These are phyloP conservation scores for Marasmius sp. DNA, from an alignment of 1,284 basidiomycete genomes.

Conservation along the genomic window DNA sequence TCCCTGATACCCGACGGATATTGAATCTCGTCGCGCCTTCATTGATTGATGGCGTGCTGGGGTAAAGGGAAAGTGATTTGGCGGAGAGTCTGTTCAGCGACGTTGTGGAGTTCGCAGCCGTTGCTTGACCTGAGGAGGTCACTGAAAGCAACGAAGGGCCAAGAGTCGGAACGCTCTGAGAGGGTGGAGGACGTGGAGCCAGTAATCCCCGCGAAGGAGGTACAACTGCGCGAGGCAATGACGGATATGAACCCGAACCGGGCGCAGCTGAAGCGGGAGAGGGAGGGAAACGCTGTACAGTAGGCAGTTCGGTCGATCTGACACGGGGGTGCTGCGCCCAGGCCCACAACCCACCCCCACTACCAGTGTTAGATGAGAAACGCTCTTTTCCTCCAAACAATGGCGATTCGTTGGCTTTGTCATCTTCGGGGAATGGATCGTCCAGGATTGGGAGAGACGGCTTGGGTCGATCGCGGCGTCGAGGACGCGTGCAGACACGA, in stretches of 20 bases:
- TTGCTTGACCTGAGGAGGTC: slow-evolving; percentile 22
- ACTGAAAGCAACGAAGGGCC: slow-evolving; percentile 9
- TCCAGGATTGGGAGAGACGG: slow-evolving; percentile 74
- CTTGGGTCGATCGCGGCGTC: slow-evolving; percentile 49
- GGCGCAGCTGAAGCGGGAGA: neutral
- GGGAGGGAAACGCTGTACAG: neutral
- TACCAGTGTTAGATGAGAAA: slow-evolving; percentile 46
- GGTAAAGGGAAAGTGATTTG: slow-evolving; percentile 54
- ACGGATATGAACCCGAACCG: neutral
- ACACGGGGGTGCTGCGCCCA: slow-evolving; percentile 66
- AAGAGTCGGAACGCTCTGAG: slow-evolving; percentile 15
- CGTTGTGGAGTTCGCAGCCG: slow-evolving; percentile 53
- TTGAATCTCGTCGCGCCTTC: slow-evolving; percentile 31
- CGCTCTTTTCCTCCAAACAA: slow-evolving; percentile 74
- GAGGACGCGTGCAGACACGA: slow-evolving; percentile 48
- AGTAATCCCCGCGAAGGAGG: neutral
- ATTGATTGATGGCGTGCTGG: slow-evolving; percentile 36
- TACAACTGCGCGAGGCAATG: neutral
- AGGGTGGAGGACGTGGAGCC: slow-evolving; percentile 8
- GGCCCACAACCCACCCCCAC: slow-evolving; percentile 44
- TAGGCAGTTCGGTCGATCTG: slow-evolving; percentile 16
- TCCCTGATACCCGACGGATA: slow-evolving; percentile 23
- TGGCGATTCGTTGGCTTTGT: slow-evolving; percentile 60
- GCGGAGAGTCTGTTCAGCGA: slow-evolving; percentile 72
- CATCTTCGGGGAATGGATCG: slow-evolving; percentile 44